phyloP scores from a whole-genome alignment of 345 rosid species.

The Luvunga scandens region DNA sequence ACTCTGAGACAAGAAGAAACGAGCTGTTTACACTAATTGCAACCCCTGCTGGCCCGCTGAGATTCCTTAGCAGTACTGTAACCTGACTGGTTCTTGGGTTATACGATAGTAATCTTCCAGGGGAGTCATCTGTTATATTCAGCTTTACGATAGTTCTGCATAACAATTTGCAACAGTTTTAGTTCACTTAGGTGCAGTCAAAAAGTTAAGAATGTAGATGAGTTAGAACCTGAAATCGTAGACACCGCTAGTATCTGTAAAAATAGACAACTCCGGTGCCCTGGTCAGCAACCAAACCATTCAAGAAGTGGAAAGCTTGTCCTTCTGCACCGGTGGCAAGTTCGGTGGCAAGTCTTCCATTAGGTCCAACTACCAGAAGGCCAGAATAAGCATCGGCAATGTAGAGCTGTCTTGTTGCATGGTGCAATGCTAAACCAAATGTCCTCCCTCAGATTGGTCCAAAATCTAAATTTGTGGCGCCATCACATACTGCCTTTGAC shows the following conservation, averaged over 20 bases:
- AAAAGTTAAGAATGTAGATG: no score
- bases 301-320: no score
- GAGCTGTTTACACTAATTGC: slow-evolving; percentile 5
- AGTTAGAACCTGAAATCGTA: no score
- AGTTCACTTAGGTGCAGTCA: no score
- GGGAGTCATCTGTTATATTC: no score
- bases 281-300: no score
- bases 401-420: slow-evolving; percentile 13
- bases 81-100: no score
- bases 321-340: slow-evolving; percentile 13
- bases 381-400: slow-evolving; percentile 16
- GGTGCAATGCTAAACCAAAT: slow-evolving; percentile 14
- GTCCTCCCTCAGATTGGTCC: slow-evolving; percentile 20
- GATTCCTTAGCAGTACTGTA: slow-evolving; percentile 1
- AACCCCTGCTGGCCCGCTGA: slow-evolving; percentile 9
- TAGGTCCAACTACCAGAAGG: slow-evolving; percentile 9
- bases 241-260: no score
- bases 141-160: no score
- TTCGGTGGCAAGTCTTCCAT: slow-evolving; percentile 13
- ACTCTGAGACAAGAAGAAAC: slow-evolving; percentile 16
- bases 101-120: no score
- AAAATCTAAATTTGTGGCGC: neutral
- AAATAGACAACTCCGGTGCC: no score
- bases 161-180: no score
- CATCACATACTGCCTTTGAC: slow-evolving; percentile 14